Percentiles rank a stretch among this genome's conserved stretches.
These are phyloP conservation scores for Lachancea nothofagi DNA, from an alignment of 805 yeast genomes.

Conservation along the genomic window DNA sequence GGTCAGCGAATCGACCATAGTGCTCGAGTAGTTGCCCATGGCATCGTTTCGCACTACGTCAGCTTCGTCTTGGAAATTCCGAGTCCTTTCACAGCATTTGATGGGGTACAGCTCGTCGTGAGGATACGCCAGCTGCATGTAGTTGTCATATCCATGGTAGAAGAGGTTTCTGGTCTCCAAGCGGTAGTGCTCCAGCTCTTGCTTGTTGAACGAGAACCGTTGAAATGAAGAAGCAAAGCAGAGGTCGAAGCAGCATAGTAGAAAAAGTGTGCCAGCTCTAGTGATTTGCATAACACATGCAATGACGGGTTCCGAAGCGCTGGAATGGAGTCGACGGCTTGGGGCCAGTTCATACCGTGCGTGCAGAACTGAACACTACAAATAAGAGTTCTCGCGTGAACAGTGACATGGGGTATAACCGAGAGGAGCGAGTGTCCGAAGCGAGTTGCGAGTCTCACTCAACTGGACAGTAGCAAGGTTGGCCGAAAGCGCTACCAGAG, in stretches of 20 bases:
- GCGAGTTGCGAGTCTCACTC: too few relatives aligned
- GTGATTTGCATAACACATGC: not conserved
- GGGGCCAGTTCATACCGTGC: not conserved
- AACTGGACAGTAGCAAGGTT: too few relatives aligned
- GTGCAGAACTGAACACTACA: too few relatives aligned
- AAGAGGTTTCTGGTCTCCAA: slow-evolving; percentile 54
- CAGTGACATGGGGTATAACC: too few relatives aligned
- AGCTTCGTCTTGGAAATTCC: slow-evolving; percentile 48
- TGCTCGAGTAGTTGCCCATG: slow-evolving; percentile 74
- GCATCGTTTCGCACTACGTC: slow-evolving; percentile 73
- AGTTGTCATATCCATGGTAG: slow-evolving; percentile 68
- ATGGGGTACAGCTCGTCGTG: slow-evolving; percentile 76
- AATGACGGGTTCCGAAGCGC: too few relatives aligned
- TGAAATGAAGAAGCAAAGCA: not conserved
- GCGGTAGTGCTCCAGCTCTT: slow-evolving; percentile 30
- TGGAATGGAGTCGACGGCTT: too few relatives aligned
- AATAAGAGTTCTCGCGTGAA: too few relatives aligned
- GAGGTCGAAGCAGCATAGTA: not conserved
- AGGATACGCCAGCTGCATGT: slow-evolving; percentile 68
- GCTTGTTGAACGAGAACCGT: slow-evolving; percentile 24
- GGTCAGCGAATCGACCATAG: slow-evolving; percentile 75
- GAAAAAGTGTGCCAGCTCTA: too few relatives aligned
- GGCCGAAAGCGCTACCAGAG: too few relatives aligned
- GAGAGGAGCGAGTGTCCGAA: too few relatives aligned
- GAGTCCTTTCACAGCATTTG: slow-evolving; percentile 60